Percentiles rank a stretch among this genome's conserved stretches.
Conservation (phyloP, 805 yeast species). For the Brettanomyces bruxellensis region DNA sequence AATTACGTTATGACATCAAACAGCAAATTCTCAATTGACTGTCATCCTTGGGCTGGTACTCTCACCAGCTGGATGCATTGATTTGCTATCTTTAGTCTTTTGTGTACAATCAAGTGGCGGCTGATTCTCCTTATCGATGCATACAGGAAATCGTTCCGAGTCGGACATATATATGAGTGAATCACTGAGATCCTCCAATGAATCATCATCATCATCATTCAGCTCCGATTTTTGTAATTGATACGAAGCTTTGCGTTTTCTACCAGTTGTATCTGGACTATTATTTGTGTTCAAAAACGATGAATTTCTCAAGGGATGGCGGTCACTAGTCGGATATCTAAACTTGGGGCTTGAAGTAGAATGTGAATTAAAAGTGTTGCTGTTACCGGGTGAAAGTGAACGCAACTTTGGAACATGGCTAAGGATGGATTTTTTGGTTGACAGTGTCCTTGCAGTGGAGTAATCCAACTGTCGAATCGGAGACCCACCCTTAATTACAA, state of each 20-base stretch:
- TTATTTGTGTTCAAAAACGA: no score
- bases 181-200: constrained; percentile 1
- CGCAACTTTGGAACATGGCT: no score
- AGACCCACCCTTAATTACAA: constrained; percentile 21
- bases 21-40: no score
- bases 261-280: no score
- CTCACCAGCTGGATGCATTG: not conserved
- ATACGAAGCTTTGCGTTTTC: constrained; percentile 2
- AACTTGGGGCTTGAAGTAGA: not conserved
- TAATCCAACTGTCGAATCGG: constrained; percentile 11
- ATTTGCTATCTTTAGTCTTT: no score
- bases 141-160: not conserved
- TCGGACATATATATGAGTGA: constrained; percentile 2
- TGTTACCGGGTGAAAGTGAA: no score
- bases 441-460: not conserved
- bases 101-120: not conserved
- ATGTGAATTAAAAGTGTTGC: not conserved
- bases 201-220: not conserved
- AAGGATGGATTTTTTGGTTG: no score
- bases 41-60: not conserved
- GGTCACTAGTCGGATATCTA: not conserved
- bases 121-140: constrained; percentile 5
- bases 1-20: no score
- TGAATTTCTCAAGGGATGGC: not conserved
- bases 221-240: constrained; percentile 1